phyloP scores from a whole-genome alignment of 768 basidiomycete genomes.

The Rhizopogon rudus region DNA sequence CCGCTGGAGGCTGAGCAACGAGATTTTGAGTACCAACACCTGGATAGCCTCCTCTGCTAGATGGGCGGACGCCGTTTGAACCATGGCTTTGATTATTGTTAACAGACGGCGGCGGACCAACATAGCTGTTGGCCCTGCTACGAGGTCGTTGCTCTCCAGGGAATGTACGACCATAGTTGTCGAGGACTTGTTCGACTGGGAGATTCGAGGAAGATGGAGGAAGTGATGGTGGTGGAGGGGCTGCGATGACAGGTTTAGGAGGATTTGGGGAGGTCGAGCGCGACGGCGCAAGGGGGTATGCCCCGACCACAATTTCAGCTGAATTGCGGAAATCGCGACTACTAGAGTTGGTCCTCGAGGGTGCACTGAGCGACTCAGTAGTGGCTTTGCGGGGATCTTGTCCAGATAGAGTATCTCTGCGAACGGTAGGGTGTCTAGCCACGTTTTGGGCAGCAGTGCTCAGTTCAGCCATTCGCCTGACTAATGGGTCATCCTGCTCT shows the following conservation, averaged over 20 bases:
- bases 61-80: constrained; percentile 44
- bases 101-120: constrained; percentile 26
- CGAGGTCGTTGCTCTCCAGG: constrained; percentile 76
- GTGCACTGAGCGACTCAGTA: constrained; percentile 20
- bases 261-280: constrained; percentile 71
- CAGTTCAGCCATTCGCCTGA: constrained; percentile 60
- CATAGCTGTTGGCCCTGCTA: constrained; percentile 48
- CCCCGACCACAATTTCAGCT: constrained; percentile 76
- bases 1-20: constrained; percentile 51
- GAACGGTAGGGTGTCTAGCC: constrained; percentile 18
- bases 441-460: constrained; percentile 17
- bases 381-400: constrained; percentile 19
- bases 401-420: constrained; percentile 18
- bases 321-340: constrained; percentile 66
- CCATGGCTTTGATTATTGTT: constrained; percentile 27
- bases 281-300: constrained; percentile 60
- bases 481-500: constrained; percentile 53
- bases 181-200: constrained; percentile 69
- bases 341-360: constrained; percentile 10
- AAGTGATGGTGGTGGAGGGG: constrained; percentile 41
- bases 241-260: constrained; percentile 74
- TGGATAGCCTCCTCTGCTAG: constrained; percentile 63
- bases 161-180: constrained; percentile 77
- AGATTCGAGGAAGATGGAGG: constrained; percentile 39
- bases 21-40: constrained; percentile 78